A percentile compares a stretch with the other conserved stretches of the same genome.
phyloP scores from a whole-genome alignment of 1,284 basidiomycete species.

The Trametes pubescens region DNA sequence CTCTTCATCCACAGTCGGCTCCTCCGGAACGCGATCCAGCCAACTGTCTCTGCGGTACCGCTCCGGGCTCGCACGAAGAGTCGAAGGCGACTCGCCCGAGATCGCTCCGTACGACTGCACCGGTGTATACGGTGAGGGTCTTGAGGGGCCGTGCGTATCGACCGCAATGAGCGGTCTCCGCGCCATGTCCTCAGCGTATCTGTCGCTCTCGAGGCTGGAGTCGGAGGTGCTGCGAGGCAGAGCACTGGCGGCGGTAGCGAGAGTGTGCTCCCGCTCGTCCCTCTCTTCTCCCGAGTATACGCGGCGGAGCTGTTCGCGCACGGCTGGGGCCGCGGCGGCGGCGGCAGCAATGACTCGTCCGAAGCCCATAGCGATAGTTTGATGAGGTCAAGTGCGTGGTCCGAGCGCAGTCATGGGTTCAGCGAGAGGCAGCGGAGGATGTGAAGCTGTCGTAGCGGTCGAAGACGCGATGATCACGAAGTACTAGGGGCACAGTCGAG shows the following conservation, averaged over 20 bases:
- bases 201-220: not conserved
- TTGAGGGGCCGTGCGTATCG: constrained; percentile 5
- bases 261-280: constrained; percentile 12
- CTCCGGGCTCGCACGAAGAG: constrained; percentile 48
- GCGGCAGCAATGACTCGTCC: constrained; percentile 27
- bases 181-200: constrained; percentile 26
- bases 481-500: not conserved
- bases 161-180: constrained; percentile 33
- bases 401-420: constrained; percentile 27
- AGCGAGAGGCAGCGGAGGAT: constrained; percentile 1
- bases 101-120: constrained; percentile 32
- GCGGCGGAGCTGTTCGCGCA: constrained; percentile 22
- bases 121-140: constrained; percentile 6
- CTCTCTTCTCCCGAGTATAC: constrained; percentile 2
- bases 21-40: constrained; percentile 57
- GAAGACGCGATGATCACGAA: constrained; percentile 13
- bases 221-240: not conserved
- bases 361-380: constrained; percentile 22
- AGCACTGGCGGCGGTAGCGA: not conserved
- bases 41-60: constrained; percentile 45
- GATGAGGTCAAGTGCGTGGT: constrained; percentile 8
- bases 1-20: constrained; percentile 43
- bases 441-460: not conserved
- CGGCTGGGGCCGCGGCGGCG: constrained; percentile 25
- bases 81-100: constrained; percentile 25